Conservation (phyloP, 2,329 filamentous ascomycete species). For the Chalaropsis thielavioides region DNA sequence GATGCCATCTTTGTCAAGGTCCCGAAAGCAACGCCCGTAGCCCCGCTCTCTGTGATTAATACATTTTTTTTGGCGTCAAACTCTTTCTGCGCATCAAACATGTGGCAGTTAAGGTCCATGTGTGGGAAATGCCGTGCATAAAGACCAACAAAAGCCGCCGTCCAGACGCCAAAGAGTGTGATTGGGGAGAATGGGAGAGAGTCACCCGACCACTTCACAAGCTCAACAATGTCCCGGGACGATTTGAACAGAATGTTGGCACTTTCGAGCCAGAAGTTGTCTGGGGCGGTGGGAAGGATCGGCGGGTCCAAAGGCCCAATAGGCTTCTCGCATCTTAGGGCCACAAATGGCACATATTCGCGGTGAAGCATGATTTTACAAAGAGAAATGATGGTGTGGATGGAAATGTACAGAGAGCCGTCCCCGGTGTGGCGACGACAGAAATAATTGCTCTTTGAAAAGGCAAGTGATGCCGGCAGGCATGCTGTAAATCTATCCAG, state of each 20-base stretch:
- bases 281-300: slow-evolving; percentile 15
- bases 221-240: slow-evolving; percentile 47
- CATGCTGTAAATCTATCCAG: background rate
- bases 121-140: slow-evolving; percentile 53
- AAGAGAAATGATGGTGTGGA: slow-evolving; percentile 51
- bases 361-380: slow-evolving; percentile 42
- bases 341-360: slow-evolving; percentile 23
- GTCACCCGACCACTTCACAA: slow-evolving; percentile 47
- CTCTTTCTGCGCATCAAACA: slow-evolving; percentile 30
- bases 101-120: slow-evolving; percentile 47
- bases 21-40: slow-evolving; percentile 35
- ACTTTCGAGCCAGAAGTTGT: slow-evolving; percentile 47
- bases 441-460: slow-evolving; percentile 5
- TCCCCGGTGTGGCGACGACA: background rate
- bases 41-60: slow-evolving; percentile 27
- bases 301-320: slow-evolving; percentile 40
- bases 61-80: slow-evolving; percentile 7
- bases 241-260: slow-evolving; percentile 49
- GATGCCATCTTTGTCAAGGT: slow-evolving; percentile 38
- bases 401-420: slow-evolving; percentile 6
- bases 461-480: background rate
- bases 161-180: slow-evolving; percentile 52
- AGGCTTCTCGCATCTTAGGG: slow-evolving; percentile 30
- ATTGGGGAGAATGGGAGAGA: slow-evolving; percentile 54
- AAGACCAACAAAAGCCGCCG: slow-evolving; percentile 48